Percentiles rank a stretch among this genome's conserved stretches.
phyloP scores from a whole-genome alignment of 2,329 filamentous ascomycete species.

The Exophiala lecanii-corni region DNA sequence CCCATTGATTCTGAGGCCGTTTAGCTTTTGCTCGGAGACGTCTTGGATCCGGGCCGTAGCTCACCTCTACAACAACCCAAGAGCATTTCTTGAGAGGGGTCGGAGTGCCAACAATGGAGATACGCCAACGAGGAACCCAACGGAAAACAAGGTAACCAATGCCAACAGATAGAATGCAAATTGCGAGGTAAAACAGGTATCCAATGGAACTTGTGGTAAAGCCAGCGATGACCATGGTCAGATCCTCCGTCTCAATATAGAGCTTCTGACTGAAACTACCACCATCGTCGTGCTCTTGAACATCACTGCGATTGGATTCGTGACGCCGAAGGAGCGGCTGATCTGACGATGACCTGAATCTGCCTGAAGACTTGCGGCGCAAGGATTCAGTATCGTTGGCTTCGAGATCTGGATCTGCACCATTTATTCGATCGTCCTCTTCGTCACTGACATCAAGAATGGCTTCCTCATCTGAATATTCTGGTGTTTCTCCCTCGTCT shows the following conservation, averaged over 20 bases:
- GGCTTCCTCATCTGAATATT: constrained; percentile 47
- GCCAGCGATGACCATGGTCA: constrained; percentile 88
- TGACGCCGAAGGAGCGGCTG: constrained; percentile 65
- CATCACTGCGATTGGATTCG: constrained; percentile 65
- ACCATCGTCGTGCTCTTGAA: constrained; percentile 56
- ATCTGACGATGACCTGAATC: constrained; percentile 44
- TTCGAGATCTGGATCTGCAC: constrained; percentile 37
- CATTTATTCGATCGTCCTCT: constrained; percentile 38
- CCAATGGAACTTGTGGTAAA: constrained; percentile 74
- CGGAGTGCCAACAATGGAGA: constrained; percentile 66
- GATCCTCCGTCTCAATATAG: constrained; percentile 86
- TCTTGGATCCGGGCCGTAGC: constrained; percentile 29
- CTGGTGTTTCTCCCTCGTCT: constrained; percentile 59
- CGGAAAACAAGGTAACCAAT: constrained; percentile 78
- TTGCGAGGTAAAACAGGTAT: constrained; percentile 60
- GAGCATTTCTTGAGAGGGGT: constrained; percentile 68
- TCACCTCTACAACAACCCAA: constrained; percentile 86
- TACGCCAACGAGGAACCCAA: constrained; percentile 86
- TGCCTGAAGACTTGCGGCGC: constrained; percentile 34
- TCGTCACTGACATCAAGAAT: constrained; percentile 42
- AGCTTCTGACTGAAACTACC: constrained; percentile 79
- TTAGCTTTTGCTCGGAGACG: constrained; percentile 30
- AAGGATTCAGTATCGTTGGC: constrained; percentile 32
- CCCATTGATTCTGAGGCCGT: constrained; percentile 75
- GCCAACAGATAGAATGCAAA: constrained; percentile 71